Conservation (phyloP, 2,329 filamentous ascomycete genomes). For the Penicillium sp. region DNA sequence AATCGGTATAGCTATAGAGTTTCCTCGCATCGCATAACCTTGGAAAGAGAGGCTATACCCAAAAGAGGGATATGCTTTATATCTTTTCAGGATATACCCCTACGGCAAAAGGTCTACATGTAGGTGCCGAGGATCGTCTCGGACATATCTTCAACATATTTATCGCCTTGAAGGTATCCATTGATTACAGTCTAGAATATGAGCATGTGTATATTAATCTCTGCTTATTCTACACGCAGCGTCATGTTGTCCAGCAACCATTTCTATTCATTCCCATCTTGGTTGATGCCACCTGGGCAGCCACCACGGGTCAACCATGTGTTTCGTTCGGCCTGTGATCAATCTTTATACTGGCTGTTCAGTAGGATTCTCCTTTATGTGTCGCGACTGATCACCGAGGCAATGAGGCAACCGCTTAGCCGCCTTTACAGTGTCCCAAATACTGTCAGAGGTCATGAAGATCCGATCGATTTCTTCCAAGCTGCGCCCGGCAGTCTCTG, state of each 20-base stretch:
- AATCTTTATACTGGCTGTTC: not conserved
- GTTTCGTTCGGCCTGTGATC: not conserved
- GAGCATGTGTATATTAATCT: not conserved
- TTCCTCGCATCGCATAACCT: no score
- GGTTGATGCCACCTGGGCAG: not conserved
- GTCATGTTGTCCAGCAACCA: not conserved
- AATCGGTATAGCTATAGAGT: no score
- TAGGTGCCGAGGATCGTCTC: no score
- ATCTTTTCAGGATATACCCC: no score
- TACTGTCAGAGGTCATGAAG: slow-evolving; percentile 6
- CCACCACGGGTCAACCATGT: not conserved
- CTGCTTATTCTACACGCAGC: no score
- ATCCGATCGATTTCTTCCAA: slow-evolving; percentile 12
- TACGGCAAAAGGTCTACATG: no score
- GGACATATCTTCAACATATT: no score
- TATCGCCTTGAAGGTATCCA: no score
- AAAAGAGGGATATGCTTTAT: no score
- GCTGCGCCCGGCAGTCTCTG: slow-evolving; percentile 9
- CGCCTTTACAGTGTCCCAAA: slow-evolving; percentile 10
- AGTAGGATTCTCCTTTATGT: not conserved
- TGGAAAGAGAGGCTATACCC: no score
- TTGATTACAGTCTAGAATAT: no score
- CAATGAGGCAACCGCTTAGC: slow-evolving; percentile 1
- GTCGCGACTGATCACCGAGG: not conserved
- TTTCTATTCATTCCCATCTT: not conserved